Base-by-base conservation (phyloP, 495 filamentous ascomycete species). In the Penicilliopsis zonata region DNA sequence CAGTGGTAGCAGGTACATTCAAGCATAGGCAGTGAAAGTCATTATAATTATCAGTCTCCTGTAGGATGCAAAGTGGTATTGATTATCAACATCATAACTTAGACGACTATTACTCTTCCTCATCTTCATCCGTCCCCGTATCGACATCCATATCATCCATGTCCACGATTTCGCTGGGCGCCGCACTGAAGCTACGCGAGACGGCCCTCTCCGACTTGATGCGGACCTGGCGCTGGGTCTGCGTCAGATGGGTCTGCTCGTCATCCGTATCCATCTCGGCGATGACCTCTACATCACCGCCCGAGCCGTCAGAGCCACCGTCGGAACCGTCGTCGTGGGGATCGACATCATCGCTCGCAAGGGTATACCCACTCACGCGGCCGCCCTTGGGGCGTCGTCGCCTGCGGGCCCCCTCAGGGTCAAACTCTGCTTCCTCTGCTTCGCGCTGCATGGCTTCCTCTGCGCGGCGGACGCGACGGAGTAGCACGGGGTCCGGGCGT, bases 401-500 rank as follows among this genome's bases (percentile, higher is more conserved):
- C 13, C 37, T 10, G 24, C 34, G 12, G 26, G 19, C 30, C 6
- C 29, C 23, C n/a, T 38, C 31, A 13, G 31, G 33, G 18, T 36
- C 43, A 6, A 31, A 16, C 35, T 36, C 32, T 18, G 18, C 25
- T 2, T 62, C 61, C 13, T 69, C 64, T 5, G 53, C 61, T 14
- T 55, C 46, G 3, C 43, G 44, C 31, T 48, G 41, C 24, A 43
- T 30, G n/a, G 45, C 42, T 20, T 56, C 45, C 0, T 51, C 57
- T 1, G 43, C 42, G 2, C 54, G 34, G 7, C 49, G 47, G 15
- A 69, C 59, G 18, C 59, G 51, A 15, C 65, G 47, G 1, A 65
- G 18, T 16, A 72, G 33, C 13, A 61, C 59, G 1, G 57, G 44
- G 37, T 71, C 62, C 6, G 46, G 31, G 18, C 47, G 49, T n/a